phyloP scores from a whole-genome alignment of 2,329 filamentous ascomycete genomes.

The Myotisia sp. region DNA sequence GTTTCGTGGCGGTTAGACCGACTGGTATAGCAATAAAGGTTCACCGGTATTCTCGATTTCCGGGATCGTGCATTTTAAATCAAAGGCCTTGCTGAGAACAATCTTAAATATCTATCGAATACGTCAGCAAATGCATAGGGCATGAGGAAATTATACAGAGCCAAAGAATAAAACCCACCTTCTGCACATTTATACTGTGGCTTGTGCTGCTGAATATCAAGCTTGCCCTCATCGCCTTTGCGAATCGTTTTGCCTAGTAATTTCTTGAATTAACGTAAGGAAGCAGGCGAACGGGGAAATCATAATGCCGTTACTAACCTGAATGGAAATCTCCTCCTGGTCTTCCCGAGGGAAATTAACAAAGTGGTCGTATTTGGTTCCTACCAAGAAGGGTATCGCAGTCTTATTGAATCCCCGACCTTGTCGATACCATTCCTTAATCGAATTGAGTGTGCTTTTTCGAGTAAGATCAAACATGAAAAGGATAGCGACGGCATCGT shows the following conservation, averaged over 20 bases:
- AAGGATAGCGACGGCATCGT: conserved; percentile 92
- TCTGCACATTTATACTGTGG: conserved; percentile 98
- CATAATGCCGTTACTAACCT: conserved; percentile 42
- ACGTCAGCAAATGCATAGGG: conserved; percentile 17
- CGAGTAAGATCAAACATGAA: conserved; percentile 99
- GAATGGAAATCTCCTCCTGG: conserved; percentile 95
- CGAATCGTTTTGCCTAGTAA: conserved; percentile 74
- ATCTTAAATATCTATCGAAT: conserved; percentile 87
- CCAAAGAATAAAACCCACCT: conserved; percentile 44
- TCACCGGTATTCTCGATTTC: conserved; percentile 98
- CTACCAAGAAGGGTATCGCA: conserved; percentile 92
- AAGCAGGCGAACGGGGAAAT: too few species aligned
- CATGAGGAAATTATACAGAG: conserved; percentile 6
- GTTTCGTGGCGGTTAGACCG: conserved; percentile 7
- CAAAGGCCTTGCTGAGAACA: conserved; percentile 94
- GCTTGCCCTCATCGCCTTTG: conserved; percentile 94
- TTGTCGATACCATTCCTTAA: conserved; percentile 99
- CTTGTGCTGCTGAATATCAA: conserved; percentile 98
- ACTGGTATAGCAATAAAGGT: conserved; percentile 67
- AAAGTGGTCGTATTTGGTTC: conserved; percentile 98
- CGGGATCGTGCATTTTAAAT: conserved; percentile 96
- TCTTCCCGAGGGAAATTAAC: conserved; percentile 96
- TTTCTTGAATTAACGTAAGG: conserved; percentile 1
- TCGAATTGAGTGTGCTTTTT: conserved; percentile 96
- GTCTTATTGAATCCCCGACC: conserved; percentile 99